A percentile compares a stretch with the other conserved stretches of the same genome.
These are phyloP conservation scores for Dothiorella sarmentorum DNA, from an alignment of 2,329 filamentous ascomycete genomes.

Conservation along the genomic window DNA sequence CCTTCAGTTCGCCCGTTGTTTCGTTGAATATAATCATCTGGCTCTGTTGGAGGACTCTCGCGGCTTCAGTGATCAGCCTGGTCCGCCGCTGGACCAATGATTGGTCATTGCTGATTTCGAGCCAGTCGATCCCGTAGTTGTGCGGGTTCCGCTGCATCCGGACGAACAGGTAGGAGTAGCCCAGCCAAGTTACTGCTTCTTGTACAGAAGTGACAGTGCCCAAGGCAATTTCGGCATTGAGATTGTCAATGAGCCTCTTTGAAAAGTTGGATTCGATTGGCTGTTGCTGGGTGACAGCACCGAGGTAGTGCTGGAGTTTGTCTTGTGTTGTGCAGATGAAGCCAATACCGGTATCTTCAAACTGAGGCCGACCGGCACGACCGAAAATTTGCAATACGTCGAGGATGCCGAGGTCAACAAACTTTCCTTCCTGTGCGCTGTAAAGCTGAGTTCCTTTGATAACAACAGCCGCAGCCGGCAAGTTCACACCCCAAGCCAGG, in stretches of 20 bases:
- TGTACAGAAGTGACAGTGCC: conserved; percentile 92
- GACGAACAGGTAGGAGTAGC: conserved; percentile 96
- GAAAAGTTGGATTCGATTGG: conserved; percentile 98
- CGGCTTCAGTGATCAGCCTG: conserved; percentile 83
- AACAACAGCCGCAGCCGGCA: conserved; percentile 91
- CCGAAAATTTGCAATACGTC: conserved; percentile 98
- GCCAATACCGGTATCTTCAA: conserved; percentile 94
- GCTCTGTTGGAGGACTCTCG: conserved; percentile 79
- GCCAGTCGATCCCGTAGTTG: conserved; percentile 92
- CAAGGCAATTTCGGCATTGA: conserved; percentile 91
- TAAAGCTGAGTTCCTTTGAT: conserved; percentile 99
- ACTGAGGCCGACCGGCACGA: conserved; percentile 94
- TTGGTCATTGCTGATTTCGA: conserved; percentile 83
- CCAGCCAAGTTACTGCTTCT: conserved; percentile 95
- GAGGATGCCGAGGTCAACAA: conserved; percentile 91
- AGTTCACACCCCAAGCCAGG: conserved; percentile 96
- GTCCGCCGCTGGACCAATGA: conserved; percentile 80
- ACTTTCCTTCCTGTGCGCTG: conserved; percentile 93
- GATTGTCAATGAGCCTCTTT: conserved; percentile 86
- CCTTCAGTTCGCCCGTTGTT: conserved; percentile 82
- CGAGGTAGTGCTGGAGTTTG: conserved; percentile 85
- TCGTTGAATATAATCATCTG: conserved; percentile 99
- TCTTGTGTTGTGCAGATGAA: conserved; percentile 98
- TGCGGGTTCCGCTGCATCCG: conserved; percentile 91
- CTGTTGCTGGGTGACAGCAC: conserved; percentile 89